Conservation (phyloP, 305 asterid genomes). For the Fraxinus velutina region DNA sequence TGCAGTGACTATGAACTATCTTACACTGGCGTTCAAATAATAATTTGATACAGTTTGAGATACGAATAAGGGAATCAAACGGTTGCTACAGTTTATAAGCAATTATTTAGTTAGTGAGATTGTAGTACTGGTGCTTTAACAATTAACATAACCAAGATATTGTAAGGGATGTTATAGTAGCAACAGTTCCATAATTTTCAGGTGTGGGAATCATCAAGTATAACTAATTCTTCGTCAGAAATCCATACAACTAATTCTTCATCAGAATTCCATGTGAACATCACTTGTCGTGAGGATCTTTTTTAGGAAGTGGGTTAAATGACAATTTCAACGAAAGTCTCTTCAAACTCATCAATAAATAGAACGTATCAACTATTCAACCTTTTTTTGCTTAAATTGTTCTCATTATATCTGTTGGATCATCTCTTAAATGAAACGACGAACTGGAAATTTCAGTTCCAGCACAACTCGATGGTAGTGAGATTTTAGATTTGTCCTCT, state of each 20-base stretch:
- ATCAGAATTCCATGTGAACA: background rate
- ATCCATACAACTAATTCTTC: background rate
- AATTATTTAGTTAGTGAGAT: background rate
- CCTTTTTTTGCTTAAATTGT: background rate
- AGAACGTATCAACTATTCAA: background rate
- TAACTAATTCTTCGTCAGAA: background rate
- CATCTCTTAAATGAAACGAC: background rate
- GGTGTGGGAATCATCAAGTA: background rate
- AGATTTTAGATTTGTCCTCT: background rate
- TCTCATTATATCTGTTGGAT: background rate
- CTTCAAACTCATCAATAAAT: background rate
- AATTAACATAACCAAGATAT: background rate
- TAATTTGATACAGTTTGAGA: background rate
- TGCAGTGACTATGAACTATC: background rate
- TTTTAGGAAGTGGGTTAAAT: background rate
- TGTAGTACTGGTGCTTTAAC: background rate
- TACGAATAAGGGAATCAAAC: background rate
- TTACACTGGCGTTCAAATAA: background rate
- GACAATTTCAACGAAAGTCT: background rate
- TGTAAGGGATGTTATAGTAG: slow-evolving; percentile 3
- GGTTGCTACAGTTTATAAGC: background rate
- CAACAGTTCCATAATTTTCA: background rate
- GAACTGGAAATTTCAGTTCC: background rate
- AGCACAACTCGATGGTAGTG: background rate
- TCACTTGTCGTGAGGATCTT: background rate